These are phyloP conservation scores for Rhynchosporium agropyri DNA, from an alignment of 2,329 filamentous ascomycete genomes.

Conservation along the genomic window DNA sequence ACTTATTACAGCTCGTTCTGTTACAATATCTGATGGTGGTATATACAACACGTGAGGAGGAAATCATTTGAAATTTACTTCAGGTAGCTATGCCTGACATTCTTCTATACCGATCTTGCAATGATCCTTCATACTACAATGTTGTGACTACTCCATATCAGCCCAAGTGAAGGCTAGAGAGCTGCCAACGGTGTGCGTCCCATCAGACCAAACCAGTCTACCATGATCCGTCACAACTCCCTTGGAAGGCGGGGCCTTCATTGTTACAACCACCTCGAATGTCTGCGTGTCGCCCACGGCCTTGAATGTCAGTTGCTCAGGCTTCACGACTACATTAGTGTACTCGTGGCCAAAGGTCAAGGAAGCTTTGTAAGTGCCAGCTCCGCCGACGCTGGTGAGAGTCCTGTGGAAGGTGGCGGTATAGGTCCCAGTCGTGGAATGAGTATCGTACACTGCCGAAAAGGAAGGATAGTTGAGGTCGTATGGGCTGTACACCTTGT, in stretches of 20 bases:
- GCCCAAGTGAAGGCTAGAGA: background rate
- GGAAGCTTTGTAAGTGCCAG: background rate
- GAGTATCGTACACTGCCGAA: background rate
- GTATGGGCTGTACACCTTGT: background rate
- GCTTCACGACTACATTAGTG: background rate
- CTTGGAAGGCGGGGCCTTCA: background rate
- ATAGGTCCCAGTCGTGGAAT: background rate
- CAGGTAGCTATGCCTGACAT: too few relatives aligned
- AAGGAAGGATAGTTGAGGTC: slow-evolving; percentile 6
- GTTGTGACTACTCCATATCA: too few relatives aligned
- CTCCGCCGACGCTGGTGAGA: slow-evolving; percentile 1
- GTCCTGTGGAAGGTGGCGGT: background rate
- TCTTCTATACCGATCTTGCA: too few relatives aligned
- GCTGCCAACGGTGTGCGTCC: slow-evolving; percentile 2
- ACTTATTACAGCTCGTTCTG: too few relatives aligned
- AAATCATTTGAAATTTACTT: too few relatives aligned
- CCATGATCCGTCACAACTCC: background rate
- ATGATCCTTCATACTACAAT: too few relatives aligned
- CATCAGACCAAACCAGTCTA: background rate
- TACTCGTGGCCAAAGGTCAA: background rate
- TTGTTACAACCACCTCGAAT: background rate
- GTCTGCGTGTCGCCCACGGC: background rate
- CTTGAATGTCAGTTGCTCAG: background rate
- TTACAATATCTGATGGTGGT: too few relatives aligned
- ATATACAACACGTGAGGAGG: too few relatives aligned